Evolutionary conservation across 495 filamentous ascomycete genomes (phyloP).

Genomic region (Aspergillus heteromorphus): DNA sequence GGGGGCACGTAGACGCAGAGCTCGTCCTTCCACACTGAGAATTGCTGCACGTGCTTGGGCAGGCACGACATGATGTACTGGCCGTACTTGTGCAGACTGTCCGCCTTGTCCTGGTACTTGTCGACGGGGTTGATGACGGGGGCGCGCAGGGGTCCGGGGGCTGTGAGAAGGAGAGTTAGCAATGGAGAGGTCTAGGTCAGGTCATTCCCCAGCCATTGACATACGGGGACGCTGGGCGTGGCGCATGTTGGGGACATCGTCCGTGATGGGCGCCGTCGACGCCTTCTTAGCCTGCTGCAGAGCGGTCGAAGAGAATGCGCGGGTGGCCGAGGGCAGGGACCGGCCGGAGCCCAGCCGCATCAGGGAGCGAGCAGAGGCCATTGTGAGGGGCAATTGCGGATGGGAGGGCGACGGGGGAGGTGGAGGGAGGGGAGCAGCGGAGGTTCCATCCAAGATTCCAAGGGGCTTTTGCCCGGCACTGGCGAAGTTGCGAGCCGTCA

Average conservation of each 20-base stretch:
- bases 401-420: slow-evolving; percentile 9
- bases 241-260: slow-evolving; percentile 58
- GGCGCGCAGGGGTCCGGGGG: slow-evolving; percentile 59
- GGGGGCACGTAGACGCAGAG: slow-evolving; percentile 90
- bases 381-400: slow-evolving; percentile 33
- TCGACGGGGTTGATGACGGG: slow-evolving; percentile 88
- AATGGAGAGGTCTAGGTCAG: slow-evolving; percentile 17
- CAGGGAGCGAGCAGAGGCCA: slow-evolving; percentile 53
- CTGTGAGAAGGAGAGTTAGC: slow-evolving; percentile 23
- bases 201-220: no score
- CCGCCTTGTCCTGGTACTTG: slow-evolving; percentile 80
- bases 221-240: slow-evolving; percentile 57
- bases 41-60: slow-evolving; percentile 98
- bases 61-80: slow-evolving; percentile 94
- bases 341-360: slow-evolving; percentile 62
- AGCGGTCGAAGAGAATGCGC: slow-evolving; percentile 53
- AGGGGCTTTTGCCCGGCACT: slow-evolving; percentile 30
- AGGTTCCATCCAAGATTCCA: slow-evolving; percentile 3
- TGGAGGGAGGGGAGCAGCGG: slow-evolving; percentile 14
- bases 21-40: slow-evolving; percentile 99
- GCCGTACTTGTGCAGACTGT: slow-evolving; percentile 85
- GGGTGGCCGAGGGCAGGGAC: slow-evolving; percentile 53
- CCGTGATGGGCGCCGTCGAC: slow-evolving; percentile 26
- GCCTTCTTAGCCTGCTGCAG: slow-evolving; percentile 53
- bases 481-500: slow-evolving; percentile 9